phyloP scores from a whole-genome alignment of 331 rosid species.

The Phaseolus coccineus region DNA sequence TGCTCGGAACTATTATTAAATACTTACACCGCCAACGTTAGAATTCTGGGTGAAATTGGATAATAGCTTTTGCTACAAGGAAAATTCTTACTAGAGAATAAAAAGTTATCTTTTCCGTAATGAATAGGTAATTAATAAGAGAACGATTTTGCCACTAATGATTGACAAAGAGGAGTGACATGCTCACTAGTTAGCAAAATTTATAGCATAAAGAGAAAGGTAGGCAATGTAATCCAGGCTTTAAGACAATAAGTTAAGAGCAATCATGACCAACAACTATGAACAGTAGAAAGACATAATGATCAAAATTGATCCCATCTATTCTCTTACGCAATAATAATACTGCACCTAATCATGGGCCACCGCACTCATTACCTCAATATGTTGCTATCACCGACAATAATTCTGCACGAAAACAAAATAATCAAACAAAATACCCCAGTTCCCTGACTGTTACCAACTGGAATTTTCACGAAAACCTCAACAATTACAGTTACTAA shows the following conservation, averaged over 20 bases:
- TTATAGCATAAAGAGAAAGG: conserved; percentile 24
- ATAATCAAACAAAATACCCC: not conserved
- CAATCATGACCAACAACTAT: conserved; percentile 40
- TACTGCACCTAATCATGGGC: conserved; percentile 29
- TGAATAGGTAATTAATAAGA: not conserved
- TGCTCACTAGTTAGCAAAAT: conserved; percentile 22
- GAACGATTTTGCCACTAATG: conserved; percentile 16
- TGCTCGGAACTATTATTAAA: not conserved
- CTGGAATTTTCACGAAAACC: not conserved
- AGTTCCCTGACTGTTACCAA: not conserved
- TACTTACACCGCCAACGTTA: not conserved
- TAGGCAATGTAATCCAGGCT: conserved; percentile 29
- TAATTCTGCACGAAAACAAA: conserved; percentile 24
- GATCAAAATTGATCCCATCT: conserved; percentile 23
- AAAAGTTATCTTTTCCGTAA: not conserved
- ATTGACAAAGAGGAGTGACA: conserved; percentile 28
- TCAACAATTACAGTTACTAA: conserved; percentile 11
- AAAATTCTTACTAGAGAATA: not conserved
- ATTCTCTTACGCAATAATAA: conserved; percentile 34
- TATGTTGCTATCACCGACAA: conserved; percentile 38
- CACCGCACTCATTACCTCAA: conserved; percentile 32
- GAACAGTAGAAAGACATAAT: conserved; percentile 30
- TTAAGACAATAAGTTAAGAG: not conserved
- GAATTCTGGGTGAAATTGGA: not conserved
- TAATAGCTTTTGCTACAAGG: conserved; percentile 5